These are phyloP conservation scores for Arabidopsis hybrid DNA, from an alignment of 441 rosid species.

Conservation along the genomic window DNA sequence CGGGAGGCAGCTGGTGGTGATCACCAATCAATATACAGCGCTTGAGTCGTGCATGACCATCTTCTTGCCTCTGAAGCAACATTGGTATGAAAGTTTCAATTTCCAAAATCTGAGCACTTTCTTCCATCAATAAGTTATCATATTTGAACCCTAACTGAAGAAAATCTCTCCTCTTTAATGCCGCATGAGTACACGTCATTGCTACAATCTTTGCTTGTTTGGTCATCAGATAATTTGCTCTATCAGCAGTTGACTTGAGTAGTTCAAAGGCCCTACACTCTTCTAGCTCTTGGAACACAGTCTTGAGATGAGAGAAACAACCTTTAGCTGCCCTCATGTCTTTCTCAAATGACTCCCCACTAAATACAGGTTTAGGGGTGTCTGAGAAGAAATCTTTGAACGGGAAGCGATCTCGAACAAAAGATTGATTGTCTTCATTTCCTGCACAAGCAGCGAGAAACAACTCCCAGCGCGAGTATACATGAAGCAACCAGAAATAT, in stretches of 20 bases:
- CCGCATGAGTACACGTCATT: slow-evolving; percentile 99
- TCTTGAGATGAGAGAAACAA: slow-evolving; percentile 92
- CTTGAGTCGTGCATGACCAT: slow-evolving; percentile 96
- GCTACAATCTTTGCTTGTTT: slow-evolving; percentile 99
- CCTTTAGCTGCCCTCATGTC: slow-evolving; percentile 98
- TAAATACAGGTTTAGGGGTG: slow-evolving; percentile 82
- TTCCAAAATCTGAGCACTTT: slow-evolving; percentile 98
- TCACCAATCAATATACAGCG: slow-evolving; percentile 99
- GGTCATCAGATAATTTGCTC: slow-evolving; percentile 98
- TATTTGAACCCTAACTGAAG: slow-evolving; percentile 98
- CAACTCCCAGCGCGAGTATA: slow-evolving; percentile 96
- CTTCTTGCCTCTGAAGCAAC: slow-evolving; percentile 99
- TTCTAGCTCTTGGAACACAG: slow-evolving; percentile 97
- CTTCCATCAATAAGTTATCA: slow-evolving; percentile 99
- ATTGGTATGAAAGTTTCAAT: slow-evolving; percentile 99
- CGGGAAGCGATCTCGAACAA: slow-evolving; percentile 88
- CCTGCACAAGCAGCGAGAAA: slow-evolving; percentile 90
- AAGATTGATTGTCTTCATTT: slow-evolving; percentile 76
- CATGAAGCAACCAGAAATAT: slow-evolving; percentile 98
- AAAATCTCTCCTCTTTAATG: slow-evolving; percentile 96
- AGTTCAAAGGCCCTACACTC: slow-evolving; percentile 99
- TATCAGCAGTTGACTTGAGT: slow-evolving; percentile 99
- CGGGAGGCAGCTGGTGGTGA: slow-evolving; percentile 99
- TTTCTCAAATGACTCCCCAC: slow-evolving; percentile 85
- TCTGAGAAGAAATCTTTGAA: slow-evolving; percentile 90